A percentile compares a stretch with the other conserved stretches of the same genome.
Conservation (phyloP, 2,329 filamentous ascomycete genomes). For the Ilyonectria robusta region DNA sequence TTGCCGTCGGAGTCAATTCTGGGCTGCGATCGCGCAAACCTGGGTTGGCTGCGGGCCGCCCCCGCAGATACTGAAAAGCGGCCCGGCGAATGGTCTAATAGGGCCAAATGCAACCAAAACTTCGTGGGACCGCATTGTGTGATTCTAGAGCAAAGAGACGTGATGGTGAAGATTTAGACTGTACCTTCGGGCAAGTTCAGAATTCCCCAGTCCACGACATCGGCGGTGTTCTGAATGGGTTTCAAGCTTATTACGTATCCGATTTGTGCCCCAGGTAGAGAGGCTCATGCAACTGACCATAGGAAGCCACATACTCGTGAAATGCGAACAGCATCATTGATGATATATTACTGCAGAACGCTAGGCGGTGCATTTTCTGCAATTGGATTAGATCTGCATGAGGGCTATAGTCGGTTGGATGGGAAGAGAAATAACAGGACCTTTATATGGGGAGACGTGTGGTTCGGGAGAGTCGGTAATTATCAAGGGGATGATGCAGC, state of each 20-base stretch:
- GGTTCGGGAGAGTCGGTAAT: conserved; percentile 31
- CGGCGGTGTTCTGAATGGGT: background rate
- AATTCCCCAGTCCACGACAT: background rate
- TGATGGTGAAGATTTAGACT: background rate
- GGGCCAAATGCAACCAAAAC: background rate
- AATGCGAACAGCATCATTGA: background rate
- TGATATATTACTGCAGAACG: no score
- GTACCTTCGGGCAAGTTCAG: no score
- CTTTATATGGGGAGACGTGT: conserved; percentile 6
- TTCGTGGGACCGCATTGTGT: conserved; percentile 27
- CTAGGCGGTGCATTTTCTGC: background rate
- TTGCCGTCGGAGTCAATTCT: conserved; percentile 34
- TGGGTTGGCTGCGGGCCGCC: conserved; percentile 21
- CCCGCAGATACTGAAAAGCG: conserved; percentile 15
- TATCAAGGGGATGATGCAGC: conserved; percentile 30
- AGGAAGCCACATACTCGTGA: background rate
- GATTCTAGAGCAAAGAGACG: conserved; percentile 24
- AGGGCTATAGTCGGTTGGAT: background rate
- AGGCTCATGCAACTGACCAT: no score
- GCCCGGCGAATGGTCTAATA: conserved; percentile 2
- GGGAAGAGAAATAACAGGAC: conserved; percentile 1
- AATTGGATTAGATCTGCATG: background rate
- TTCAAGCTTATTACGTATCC: no score
- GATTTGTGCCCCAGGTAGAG: no score
- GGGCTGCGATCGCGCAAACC: conserved; percentile 22